Evolutionary conservation across 345 rosid genomes (phyloP), one percentile per base, ranked within the genome.

Genomic region (Bretschneidera sinensis): DNA sequence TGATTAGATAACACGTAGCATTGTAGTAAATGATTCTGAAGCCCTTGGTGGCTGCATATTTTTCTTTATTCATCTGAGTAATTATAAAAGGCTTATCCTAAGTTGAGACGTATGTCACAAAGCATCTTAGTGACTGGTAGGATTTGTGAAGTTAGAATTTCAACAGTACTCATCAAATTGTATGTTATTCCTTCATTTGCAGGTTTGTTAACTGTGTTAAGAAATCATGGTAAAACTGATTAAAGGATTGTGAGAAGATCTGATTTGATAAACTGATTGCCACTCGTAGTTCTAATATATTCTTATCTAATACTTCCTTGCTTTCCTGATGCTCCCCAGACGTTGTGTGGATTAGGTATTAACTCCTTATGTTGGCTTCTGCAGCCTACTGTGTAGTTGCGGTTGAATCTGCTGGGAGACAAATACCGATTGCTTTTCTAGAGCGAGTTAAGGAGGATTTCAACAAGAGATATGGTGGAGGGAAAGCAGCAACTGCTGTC

Each of bases 361-460:
- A 35, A 61, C n/a, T 53, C 48, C 39, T 60, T 18, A 22, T 43
- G 34, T 68, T 43, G 28, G 61, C 51, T 7, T 65, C 60, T 74
- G 82, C 82, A 94, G 99, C 96, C 9, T 94, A 84, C 65, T 94
- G 97, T 48, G 95, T 94, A 56, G 99, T 94, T 64, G 97, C 99
- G 1, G 80, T 75, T 66, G 97, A 91, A 74, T 74, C 97, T 60
- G 96, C 88, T 35, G 96, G 95, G 48, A 85, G 92, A 48, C 83
- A 88, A 79, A 68, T 88, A 71, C 92, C 99, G 45, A 95, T 95
- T 78, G 99, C 89, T 20, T 86, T 79, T 67, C 62, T 95, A 68
- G 97, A 95, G 63, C 83, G 91, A 71, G 78, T 95, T 52, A 88
- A 86, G 86, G 96, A 95, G 43, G 97, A 95, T 66, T 90, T 94